Evolutionary conservation across 1,139 yeast species (phyloP), one percentile per base, ranked within the genome.

Genomic region (Pichia kudriavzevii): DNA sequence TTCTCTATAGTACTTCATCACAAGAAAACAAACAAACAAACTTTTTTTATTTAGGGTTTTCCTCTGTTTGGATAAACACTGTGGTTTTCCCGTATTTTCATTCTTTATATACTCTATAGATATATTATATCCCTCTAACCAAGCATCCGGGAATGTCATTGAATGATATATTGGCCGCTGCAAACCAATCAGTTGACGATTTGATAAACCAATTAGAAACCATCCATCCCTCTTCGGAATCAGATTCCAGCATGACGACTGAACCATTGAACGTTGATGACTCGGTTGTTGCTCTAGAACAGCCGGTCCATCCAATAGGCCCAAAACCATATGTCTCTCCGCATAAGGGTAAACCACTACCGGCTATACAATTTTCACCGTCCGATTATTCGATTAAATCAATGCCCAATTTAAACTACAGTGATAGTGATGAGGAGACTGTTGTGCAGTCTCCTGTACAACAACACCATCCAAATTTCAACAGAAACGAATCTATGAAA

Each of bases 331-430:
- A n/a, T n/a, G n/a, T n/a, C n/a, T n/a, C n/a, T n/a, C n/a, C n/a
- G n/a, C n/a, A n/a, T n/a, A n/a, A n/a, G n/a, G n/a, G n/a, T n/a
- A 49, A 45, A 29, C 59, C 60, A 8, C 38, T 55, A 28, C 61
- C 60, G 2, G 34, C 43, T 7, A 46, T 55, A 13, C 41, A 28
- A 6, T 48, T 43, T 7, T 53, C 59, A 2, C 41, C 42, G 4
- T 50, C 57, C 3, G 49, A 52, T 27, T 45, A 41, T 15, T 53
- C 59, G 5, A 39, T 54, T 47, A 55, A 48, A 34, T 55, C 59
- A 13, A 46, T 54, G 53, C 59, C 58, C 8, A 50, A 50, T 32
- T 21, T 42, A 17, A 22, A 24, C 17, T 38, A 28, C 11, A 39
- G 45, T 10, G 47, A 47, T 10, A 12, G 22, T 1, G 34, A 25